Percentiles rank a stretch among this genome's conserved stretches.
Evolutionary conservation across 176 grass and related monocot genomes (phyloP).

Genomic region (Zizania latifolia): DNA sequence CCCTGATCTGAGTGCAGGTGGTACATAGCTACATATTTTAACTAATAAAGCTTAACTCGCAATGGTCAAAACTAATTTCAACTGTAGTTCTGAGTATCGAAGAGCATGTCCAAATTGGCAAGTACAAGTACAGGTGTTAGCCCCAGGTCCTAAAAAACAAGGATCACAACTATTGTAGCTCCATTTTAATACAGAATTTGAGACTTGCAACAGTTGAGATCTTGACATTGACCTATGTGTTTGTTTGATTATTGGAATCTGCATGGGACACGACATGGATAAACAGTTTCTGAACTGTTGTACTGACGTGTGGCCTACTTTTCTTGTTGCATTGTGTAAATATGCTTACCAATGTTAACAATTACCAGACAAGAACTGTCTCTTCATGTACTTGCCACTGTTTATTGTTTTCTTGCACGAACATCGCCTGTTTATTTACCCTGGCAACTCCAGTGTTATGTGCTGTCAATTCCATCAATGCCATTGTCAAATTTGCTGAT

Average conservation of each 20-base stretch:
- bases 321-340: conserved; percentile 5
- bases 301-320: neutral
- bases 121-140: neutral
- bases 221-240: neutral
- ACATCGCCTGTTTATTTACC: conserved; percentile 2
- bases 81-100: neutral
- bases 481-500: neutral
- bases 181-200: neutral
- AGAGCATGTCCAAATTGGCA: neutral
- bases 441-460: neutral
- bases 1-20: conserved; percentile 6
- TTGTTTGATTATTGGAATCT: conserved; percentile 10
- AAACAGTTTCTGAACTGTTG: conserved; percentile 18
- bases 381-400: conserved; percentile 15
- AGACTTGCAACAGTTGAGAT: neutral
- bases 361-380: conserved; percentile 1
- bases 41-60: neutral
- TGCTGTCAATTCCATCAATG: neutral
- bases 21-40: conserved; percentile 12
- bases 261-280: neutral
- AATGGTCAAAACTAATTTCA: neutral
- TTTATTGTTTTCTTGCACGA: conserved; percentile 10
- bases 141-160: neutral
- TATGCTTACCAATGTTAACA: neutral
- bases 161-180: neutral